phyloP scores from a whole-genome alignment of 129 eudicot species.

The Escallonia rubra region DNA sequence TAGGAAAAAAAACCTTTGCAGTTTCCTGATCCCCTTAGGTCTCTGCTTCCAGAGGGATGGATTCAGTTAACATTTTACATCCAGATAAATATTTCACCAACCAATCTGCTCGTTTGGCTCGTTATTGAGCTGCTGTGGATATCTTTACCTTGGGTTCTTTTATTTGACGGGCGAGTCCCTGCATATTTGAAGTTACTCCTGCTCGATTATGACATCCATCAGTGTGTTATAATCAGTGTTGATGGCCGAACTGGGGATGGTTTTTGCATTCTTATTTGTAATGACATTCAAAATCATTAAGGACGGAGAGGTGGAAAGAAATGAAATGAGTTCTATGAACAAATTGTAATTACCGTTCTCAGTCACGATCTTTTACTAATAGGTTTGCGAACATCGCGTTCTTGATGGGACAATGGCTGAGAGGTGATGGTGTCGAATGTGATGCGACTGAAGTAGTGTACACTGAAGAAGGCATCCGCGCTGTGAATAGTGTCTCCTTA shows the following conservation, averaged over 20 bases:
- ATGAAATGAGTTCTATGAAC: neutral
- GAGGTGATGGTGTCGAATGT: too few relatives aligned
- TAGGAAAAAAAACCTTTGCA: constrained; percentile 29
- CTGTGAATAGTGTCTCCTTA: too few relatives aligned
- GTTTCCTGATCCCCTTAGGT: constrained; percentile 37
- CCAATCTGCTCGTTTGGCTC: constrained; percentile 9
- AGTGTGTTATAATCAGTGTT: constrained; percentile 8
- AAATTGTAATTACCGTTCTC: neutral
- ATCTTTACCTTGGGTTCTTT: neutral
- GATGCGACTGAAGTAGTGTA: too few relatives aligned
- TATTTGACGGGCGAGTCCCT: neutral
- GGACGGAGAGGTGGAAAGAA: neutral
- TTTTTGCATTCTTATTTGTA: constrained; percentile 9
- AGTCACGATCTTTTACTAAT: neutral
- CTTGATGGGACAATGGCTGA: neutral
- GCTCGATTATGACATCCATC: constrained; percentile 12
- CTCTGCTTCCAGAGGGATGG: constrained; percentile 12
- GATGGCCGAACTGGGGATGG: constrained; percentile 12
- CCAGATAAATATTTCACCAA: constrained; percentile 5
- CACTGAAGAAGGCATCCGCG: too few relatives aligned
- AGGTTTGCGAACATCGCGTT: neutral
- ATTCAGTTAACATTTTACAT: constrained; percentile 13
- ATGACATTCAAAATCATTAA: neutral
- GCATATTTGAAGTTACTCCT: neutral
- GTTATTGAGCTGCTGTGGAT: constrained; percentile 35